Conservation (phyloP, 306 rosid species). For the Lablab purpureus region DNA sequence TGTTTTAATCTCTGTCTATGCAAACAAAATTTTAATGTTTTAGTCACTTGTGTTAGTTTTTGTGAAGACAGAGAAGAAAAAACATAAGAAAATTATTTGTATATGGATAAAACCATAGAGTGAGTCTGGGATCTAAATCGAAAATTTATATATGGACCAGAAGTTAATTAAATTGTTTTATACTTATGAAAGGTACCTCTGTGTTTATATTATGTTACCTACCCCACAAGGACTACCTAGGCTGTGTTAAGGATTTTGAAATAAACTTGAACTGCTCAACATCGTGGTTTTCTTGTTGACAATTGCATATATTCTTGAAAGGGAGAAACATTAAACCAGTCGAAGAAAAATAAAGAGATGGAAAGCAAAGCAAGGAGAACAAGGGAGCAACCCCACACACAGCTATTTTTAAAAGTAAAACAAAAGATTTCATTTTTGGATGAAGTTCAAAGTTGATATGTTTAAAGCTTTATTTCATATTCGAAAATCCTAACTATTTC, state of each 20-base stretch:
- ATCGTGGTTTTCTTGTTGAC: slow-evolving; percentile 2
- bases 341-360: not conserved
- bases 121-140: no score
- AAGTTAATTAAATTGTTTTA: no score
- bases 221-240: not conserved
- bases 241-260: slow-evolving; percentile 30
- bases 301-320: slow-evolving; percentile 25
- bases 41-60: no score
- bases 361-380: not conserved
- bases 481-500: no score
- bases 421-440: not conserved
- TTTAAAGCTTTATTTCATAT: no score
- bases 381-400: not conserved
- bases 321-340: not conserved
- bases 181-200: not conserved
- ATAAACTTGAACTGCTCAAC: not conserved
- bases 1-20: no score
- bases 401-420: not conserved
- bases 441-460: not conserved
- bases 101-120: no score
- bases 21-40: no score
- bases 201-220: slow-evolving; percentile 18
- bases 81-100: no score
- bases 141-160: no score
- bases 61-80: no score